Conservation (phyloP, 1,139 yeast genomes). For the Candida tropicalis region DNA sequence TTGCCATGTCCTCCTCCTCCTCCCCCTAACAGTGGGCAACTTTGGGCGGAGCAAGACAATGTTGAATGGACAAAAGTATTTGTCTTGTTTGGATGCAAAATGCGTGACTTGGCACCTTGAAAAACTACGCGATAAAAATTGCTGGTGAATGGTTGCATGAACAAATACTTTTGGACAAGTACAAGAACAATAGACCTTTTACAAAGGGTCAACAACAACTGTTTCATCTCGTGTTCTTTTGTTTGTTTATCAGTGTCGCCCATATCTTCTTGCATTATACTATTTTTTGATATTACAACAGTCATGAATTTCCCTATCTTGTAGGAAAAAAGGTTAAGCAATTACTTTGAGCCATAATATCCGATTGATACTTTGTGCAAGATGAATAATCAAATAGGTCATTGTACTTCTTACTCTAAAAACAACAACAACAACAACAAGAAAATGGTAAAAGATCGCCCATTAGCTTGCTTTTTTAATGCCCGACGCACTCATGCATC, state of each 20-base stretch:
- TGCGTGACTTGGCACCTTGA: neutral
- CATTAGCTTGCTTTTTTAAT: neutral
- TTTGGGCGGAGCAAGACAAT: neutral
- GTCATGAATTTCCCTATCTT: no score
- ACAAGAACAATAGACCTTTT: no score
- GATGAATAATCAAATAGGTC: no score
- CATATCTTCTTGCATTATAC: neutral
- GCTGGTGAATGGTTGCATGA: slow-evolving; percentile 4
- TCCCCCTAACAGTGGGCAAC: no score
- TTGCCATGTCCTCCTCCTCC: no score
- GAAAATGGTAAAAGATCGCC: neutral
- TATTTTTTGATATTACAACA: no score
- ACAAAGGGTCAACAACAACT: no score
- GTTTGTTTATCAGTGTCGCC: neutral
- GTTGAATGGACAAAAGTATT: neutral
- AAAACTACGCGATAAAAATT: neutral
- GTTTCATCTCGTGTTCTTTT: neutral
- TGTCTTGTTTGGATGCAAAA: slow-evolving; percentile 4
- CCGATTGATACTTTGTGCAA: neutral
- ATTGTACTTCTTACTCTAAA: no score
- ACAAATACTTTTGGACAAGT: slow-evolving; percentile 1
- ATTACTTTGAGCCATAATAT: neutral
- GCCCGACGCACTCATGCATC: no score
- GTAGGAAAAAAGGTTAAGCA: no score
- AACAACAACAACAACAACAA: neutral